Evolutionary conservation across 192 early-diverging fungal species (phyloP).

Genomic region (Bifiguratus adelaidae): DNA sequence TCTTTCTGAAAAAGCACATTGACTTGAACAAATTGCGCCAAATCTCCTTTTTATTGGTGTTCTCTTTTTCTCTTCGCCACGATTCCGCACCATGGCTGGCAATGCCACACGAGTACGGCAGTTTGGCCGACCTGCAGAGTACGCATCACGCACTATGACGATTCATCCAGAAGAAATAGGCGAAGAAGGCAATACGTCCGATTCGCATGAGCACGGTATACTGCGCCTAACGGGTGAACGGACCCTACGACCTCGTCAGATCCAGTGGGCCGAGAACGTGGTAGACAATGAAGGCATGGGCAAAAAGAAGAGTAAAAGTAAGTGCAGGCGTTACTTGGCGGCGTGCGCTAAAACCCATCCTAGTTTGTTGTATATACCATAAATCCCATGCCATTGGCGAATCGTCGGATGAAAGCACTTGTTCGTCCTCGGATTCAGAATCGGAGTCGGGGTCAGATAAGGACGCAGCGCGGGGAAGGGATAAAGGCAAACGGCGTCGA

Average conservation of each 20-base stretch:
- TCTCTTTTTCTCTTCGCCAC: no score
- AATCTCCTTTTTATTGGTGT: no score
- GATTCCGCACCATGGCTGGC: background rate
- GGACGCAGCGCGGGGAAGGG: background rate
- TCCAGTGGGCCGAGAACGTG: slow-evolving; percentile 56
- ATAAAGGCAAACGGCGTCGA: slow-evolving; percentile 10
- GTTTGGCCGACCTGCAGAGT: background rate
- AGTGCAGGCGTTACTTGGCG: no score
- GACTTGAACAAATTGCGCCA: no score
- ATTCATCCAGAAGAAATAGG: background rate
- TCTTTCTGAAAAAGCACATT: no score
- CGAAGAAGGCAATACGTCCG: background rate
- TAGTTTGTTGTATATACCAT: slow-evolving; percentile 70
- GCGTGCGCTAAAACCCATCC: background rate
- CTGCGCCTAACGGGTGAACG: slow-evolving; percentile 38
- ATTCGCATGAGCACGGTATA: no score
- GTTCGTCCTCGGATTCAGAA: background rate
- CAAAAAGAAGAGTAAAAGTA: slow-evolving; percentile 62
- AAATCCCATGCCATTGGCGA: slow-evolving; percentile 39
- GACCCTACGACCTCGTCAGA: slow-evolving; percentile 15
- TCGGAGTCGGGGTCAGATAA: background rate
- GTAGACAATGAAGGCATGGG: slow-evolving; percentile 61
- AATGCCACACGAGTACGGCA: background rate
- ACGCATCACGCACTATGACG: background rate
- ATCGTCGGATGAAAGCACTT: slow-evolving; percentile 16